Conservation (phyloP, 768 basidiomycete genomes). For the Xerocomus brunneocitrinus region DNA sequence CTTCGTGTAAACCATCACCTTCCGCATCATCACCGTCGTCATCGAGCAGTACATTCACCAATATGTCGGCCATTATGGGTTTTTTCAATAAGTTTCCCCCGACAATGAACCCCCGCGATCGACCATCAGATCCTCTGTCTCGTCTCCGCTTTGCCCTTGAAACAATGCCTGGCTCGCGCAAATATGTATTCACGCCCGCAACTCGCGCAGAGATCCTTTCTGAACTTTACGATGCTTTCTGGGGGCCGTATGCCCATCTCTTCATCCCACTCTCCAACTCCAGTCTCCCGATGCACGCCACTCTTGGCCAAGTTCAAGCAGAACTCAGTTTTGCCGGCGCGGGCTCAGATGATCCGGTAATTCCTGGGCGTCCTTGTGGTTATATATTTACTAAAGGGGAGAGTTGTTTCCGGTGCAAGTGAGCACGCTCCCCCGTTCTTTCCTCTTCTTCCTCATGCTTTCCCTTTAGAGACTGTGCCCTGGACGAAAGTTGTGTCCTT, state of each 20-base stretch:
- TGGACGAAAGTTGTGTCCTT: slow-evolving; percentile 86
- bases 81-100: slow-evolving; percentile 48
- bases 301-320: slow-evolving; percentile 68
- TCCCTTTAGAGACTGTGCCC: slow-evolving; percentile 72
- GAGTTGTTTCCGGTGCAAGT: slow-evolving; percentile 93
- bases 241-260: slow-evolving; percentile 68
- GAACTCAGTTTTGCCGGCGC: slow-evolving; percentile 52
- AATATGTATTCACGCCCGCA: slow-evolving; percentile 69
- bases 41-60: neutral
- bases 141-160: slow-evolving; percentile 74
- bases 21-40: too few species aligned
- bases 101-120: slow-evolving; percentile 53
- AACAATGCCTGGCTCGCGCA: slow-evolving; percentile 74
- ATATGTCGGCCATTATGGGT: slow-evolving; percentile 42
- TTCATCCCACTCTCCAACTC: slow-evolving; percentile 67
- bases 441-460: neutral
- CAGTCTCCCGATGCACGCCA: slow-evolving; percentile 56
- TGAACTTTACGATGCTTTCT: slow-evolving; percentile 78
- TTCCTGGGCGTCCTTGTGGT: slow-evolving; percentile 74
- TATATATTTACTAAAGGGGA: slow-evolving; percentile 89
- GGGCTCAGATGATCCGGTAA: slow-evolving; percentile 52
- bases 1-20: too few species aligned
- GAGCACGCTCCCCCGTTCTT: slow-evolving; percentile 31
- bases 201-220: slow-evolving; percentile 78
- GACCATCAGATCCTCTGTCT: slow-evolving; percentile 57